A percentile compares a stretch with the other conserved stretches of the same genome.
These are phyloP conservation scores for Daucus carota DNA, from an alignment of 129 eudicot genomes.

Conservation along the genomic window DH1_v3.0 NC_030389.2:34839001-34839500, in stretches of 20 bases:
- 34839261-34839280: not conserved
- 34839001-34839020: not conserved
- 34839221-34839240: not conserved
- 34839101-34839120: not conserved
- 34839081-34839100: not conserved
- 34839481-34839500: too few species aligned
- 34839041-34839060: not conserved
- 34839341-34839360: not conserved
- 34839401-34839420: not conserved
- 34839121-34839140: not conserved
- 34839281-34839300: not conserved
- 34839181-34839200: not conserved
- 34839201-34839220: not conserved
- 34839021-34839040: not conserved
- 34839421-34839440: slow-evolving; percentile 4
- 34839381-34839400: not conserved
- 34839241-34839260: not conserved
- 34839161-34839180: not conserved
- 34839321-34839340: not conserved
- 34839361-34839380: not conserved
- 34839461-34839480: too few species aligned
- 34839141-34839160: not conserved
- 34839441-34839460: too few species aligned
- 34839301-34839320: not conserved
- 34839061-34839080: not conserved